These are phyloP conservation scores for Rhodotorula sp. DNA, from an alignment of 1,284 basidiomycete species.

Conservation along the genomic window DNA sequence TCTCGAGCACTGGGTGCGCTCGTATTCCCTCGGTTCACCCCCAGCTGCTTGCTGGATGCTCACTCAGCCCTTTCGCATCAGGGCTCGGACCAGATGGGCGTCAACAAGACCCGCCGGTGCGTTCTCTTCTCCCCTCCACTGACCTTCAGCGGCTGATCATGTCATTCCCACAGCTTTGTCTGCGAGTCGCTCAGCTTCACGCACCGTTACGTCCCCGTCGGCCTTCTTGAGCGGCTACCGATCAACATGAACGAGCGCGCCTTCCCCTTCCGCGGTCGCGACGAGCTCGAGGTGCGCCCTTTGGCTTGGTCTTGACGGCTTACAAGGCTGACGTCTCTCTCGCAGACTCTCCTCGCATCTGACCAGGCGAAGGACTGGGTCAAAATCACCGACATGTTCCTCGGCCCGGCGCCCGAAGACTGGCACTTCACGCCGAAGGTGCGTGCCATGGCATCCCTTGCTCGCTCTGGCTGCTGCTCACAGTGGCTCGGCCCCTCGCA, in stretches of 20 bases:
- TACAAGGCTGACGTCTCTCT: background rate
- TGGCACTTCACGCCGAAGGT: slow-evolving; percentile 64
- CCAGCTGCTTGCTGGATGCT: background rate
- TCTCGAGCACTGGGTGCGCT: slow-evolving; percentile 45
- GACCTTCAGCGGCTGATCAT: too few species aligned
- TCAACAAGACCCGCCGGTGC: slow-evolving; percentile 80
- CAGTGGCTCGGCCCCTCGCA: background rate
- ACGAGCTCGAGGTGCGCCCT: slow-evolving; percentile 62
- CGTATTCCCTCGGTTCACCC: too few species aligned
- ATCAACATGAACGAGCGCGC: slow-evolving; percentile 85
- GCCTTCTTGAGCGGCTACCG: slow-evolving; percentile 82
- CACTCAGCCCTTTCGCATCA: background rate
- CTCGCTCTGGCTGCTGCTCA: background rate
- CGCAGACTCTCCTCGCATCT: slow-evolving; percentile 81
- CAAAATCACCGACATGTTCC: slow-evolving; percentile 83
- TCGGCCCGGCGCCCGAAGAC: slow-evolving; percentile 65
- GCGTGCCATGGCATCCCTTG: background rate
- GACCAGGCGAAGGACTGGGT: slow-evolving; percentile 88
- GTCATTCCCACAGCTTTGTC: too few species aligned
- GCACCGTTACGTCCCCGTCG: slow-evolving; percentile 90
- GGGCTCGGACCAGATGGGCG: slow-evolving; percentile 83
- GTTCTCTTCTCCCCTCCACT: too few species aligned
- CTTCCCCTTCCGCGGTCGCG: slow-evolving; percentile 60
- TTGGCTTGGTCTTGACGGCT: too few species aligned
- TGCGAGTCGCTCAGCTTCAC: slow-evolving; percentile 95